Percentiles rank a stretch among this genome's conserved stretches.
Evolutionary conservation across 345 rosid species (phyloP).

Genomic region (Kandelia obovata): DNA sequence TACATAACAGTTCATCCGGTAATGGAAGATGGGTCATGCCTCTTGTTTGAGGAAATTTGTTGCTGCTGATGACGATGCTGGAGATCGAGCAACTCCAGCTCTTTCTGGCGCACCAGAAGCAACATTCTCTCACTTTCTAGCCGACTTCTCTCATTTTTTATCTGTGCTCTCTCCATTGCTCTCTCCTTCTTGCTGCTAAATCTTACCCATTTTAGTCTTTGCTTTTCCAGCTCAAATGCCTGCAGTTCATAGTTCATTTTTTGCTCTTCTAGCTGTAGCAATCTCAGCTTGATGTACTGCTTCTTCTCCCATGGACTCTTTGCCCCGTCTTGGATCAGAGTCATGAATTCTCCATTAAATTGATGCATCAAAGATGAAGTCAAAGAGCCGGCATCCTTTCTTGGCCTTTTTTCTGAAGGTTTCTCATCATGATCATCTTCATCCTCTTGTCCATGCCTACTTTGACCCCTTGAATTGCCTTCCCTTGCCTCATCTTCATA

Average conservation of each 20-base stretch:
- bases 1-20: slow-evolving; percentile 34
- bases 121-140: slow-evolving; percentile 79
- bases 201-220: slow-evolving; percentile 84
- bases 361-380: slow-evolving; percentile 42
- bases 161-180: slow-evolving; percentile 85
- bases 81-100: slow-evolving; percentile 52
- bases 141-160: slow-evolving; percentile 59
- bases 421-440: slow-evolving; percentile 41
- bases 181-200: slow-evolving; percentile 85
- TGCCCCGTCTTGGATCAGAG: slow-evolving; percentile 47
- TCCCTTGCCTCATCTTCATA: slow-evolving; percentile 38
- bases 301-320: slow-evolving; percentile 83
- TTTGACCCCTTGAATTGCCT: slow-evolving; percentile 32
- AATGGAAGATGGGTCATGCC: slow-evolving; percentile 59
- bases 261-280: slow-evolving; percentile 68
- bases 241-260: slow-evolving; percentile 55
- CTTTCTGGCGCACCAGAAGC: slow-evolving; percentile 58
- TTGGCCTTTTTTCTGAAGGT: slow-evolving; percentile 32
- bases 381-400: slow-evolving; percentile 18
- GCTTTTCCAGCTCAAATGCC: slow-evolving; percentile 80
- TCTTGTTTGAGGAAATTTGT: slow-evolving; percentile 50
- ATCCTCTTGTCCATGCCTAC: slow-evolving; percentile 38
- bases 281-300: slow-evolving; percentile 67
- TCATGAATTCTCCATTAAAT: slow-evolving; percentile 41
- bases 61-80: slow-evolving; percentile 42